These are phyloP conservation scores for Emmonsia crescens DNA, from an alignment of 2,329 filamentous ascomycete genomes.

Conservation along the genomic window DNA sequence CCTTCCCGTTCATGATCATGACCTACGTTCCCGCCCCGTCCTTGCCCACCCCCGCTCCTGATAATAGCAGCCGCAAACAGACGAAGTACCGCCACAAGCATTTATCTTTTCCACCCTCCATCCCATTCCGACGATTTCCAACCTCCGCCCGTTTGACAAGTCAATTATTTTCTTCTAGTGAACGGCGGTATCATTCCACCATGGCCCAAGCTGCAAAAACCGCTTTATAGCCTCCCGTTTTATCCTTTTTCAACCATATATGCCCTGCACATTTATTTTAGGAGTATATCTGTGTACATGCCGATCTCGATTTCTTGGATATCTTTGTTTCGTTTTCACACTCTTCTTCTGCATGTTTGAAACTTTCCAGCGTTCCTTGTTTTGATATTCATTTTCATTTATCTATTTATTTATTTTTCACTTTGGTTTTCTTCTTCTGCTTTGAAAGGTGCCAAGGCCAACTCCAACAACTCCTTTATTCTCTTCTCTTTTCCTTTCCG, in stretches of 20 bases:
- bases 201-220: background rate
- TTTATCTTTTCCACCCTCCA: background rate
- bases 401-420: background rate
- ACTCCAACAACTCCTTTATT: background rate
- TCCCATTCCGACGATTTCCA: background rate
- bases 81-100: background rate
- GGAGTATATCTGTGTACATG: background rate
- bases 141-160: background rate
- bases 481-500: background rate
- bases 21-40: background rate
- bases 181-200: background rate
- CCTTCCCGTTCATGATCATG: background rate
- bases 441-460: background rate
- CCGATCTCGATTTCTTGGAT: background rate
- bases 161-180: background rate
- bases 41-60: background rate
- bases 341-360: background rate
- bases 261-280: background rate
- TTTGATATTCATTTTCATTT: background rate
- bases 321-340: background rate
- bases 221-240: background rate
- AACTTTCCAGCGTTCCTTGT: background rate
- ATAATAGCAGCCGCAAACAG: background rate
- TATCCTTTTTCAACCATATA: background rate
- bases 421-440: background rate